Evolutionary conservation across 257 asterid genomes (phyloP), one percentile per base, ranked within the genome.

Genomic region (Rubia yunnanensis): DNA sequence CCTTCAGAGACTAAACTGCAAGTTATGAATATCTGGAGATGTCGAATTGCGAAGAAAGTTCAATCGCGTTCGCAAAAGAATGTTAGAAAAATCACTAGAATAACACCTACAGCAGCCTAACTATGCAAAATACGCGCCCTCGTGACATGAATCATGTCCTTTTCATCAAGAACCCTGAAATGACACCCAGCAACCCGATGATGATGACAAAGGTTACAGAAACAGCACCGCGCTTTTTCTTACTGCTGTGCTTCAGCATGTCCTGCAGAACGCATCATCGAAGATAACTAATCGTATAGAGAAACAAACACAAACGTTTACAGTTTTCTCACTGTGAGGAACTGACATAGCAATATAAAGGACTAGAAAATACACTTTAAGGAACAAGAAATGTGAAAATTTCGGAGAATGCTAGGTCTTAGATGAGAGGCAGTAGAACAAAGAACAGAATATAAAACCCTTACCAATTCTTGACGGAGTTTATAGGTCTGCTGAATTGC

Each of bases 381-480:
- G n/a, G 0, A 27, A 27, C 27, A 34, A 53, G 28, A 26, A 35
- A 32, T 4, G 0, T 9, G 14, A 59, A 49, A 18, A n/a, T 2
- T 20, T 49, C n/a, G n/a, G 6, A 59, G 27, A 35, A 17, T 30
- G 48, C 46, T 8, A n/a, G 28, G 44, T 60, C 7, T 35, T 10
- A 20, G 6, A 36, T n/a, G 23, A 31, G 5, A 7, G 23, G 0
- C 31, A 60, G 39, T 0, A 46, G 35, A 44, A 64, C 24, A 39
- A 4, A 54, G 60, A 52, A 63, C 56, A 41, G 65, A 30, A 5
- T 46, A 34, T 70, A 36, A 13, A 60, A 59, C 31, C 60, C 88
- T 66, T 69, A 90, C 95, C 95, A 87, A 46, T 71, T 90, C 97
- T 71, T 78, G 88, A 64, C 85, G 92, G 77, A 89, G 87, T 70